Evolutionary conservation across 768 basidiomycete genomes (phyloP).

Genomic region (Pleurotus salmoneostramineus): DNA sequence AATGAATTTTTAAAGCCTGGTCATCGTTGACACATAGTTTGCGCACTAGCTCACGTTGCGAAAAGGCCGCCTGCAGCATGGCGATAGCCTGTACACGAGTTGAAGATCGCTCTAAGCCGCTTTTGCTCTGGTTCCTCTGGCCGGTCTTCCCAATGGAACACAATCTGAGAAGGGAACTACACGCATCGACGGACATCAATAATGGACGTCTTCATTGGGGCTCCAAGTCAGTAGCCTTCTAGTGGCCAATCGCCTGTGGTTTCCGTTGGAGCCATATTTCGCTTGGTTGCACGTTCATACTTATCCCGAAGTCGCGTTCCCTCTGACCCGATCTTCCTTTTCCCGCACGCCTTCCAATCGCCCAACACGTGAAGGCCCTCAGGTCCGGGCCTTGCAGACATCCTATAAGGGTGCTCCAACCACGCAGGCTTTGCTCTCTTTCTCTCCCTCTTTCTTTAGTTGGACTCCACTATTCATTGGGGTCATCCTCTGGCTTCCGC

Average conservation of each 20-base stretch:
- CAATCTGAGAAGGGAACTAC: background rate
- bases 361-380: constrained; percentile 2
- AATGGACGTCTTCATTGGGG: background rate
- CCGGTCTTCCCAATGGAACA: background rate
- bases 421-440: background rate
- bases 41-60: background rate
- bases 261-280: background rate
- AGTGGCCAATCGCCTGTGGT: background rate
- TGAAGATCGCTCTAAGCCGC: background rate
- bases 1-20: background rate
- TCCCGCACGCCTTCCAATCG: background rate
- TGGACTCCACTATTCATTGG: background rate
- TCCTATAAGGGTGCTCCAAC: background rate
- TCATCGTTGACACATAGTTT: background rate
- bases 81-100: background rate
- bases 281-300: constrained; percentile 1
- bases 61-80: background rate
- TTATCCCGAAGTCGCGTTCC: background rate
- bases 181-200: background rate
- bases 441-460: too few relatives aligned
- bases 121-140: background rate
- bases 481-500: background rate
- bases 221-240: background rate
- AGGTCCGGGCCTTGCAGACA: background rate
- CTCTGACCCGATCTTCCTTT: constrained; percentile 1